These are phyloP conservation scores for Lichtheimia hyalospora DNA, from an alignment of 371 early-diverging fungal genomes.

Conservation along the genomic window DNA sequence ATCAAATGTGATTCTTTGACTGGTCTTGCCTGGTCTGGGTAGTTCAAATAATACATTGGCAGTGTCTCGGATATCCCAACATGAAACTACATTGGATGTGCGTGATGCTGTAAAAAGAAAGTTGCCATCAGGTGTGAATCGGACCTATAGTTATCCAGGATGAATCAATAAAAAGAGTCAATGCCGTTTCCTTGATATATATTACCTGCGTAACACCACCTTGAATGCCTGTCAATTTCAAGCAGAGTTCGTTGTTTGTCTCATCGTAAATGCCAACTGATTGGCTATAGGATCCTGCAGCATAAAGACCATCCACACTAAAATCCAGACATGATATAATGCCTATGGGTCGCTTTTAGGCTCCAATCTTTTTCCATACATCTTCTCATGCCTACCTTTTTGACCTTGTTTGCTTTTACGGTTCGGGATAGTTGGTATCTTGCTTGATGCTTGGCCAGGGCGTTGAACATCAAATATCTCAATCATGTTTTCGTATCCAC, in stretches of 20 bases:
- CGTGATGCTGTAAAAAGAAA: constrained; percentile 64
- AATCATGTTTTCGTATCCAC: constrained; percentile 70
- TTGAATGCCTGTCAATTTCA: constrained; percentile 45
- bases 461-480: constrained; percentile 65
- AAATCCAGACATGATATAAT: constrained; percentile 68
- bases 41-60: constrained; percentile 53
- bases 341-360: constrained; percentile 6
- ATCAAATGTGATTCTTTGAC: constrained; percentile 72
- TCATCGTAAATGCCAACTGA: constrained; percentile 69
- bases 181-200: neutral
- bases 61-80: constrained; percentile 76
- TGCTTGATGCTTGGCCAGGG: constrained; percentile 46
- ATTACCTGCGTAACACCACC: constrained; percentile 40
- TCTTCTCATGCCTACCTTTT: constrained; percentile 41
- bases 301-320: constrained; percentile 68
- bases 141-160: constrained; percentile 22
- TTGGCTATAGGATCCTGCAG: constrained; percentile 66
- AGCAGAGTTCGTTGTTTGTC: constrained; percentile 48
- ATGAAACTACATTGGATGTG: constrained; percentile 49
- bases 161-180: neutral
- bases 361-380: too few relatives aligned
- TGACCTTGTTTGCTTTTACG: constrained; percentile 65
- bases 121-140: constrained; percentile 64
- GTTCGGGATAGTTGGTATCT: constrained; percentile 56
- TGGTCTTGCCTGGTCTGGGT: constrained; percentile 56